phyloP scores from a whole-genome alignment of 192 early-diverging fungal genomes.

The Diversispora eburnea region DNA sequence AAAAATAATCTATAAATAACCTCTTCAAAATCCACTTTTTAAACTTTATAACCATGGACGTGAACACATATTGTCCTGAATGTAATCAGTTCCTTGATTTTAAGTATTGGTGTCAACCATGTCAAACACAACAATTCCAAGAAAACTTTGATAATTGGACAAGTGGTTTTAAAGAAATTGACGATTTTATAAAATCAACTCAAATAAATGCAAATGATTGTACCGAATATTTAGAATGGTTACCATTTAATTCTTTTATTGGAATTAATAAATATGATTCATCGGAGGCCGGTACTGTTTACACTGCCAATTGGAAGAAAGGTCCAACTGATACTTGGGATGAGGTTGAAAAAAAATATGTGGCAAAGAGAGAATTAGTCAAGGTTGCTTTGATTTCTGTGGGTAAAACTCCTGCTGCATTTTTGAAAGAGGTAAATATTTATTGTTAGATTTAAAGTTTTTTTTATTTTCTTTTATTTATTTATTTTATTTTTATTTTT shows the following conservation, averaged over 20 bases:
- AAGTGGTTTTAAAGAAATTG: constrained; percentile 16
- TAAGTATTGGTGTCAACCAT: constrained; percentile 19
- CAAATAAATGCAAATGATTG: neutral
- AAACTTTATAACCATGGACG: no score
- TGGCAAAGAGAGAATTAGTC: neutral
- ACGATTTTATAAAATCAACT: constrained; percentile 12
- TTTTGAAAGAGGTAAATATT: constrained; percentile 20
- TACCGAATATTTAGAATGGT: constrained; percentile 13
- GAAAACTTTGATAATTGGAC: constrained; percentile 13
- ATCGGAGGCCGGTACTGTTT: neutral
- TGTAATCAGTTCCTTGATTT: neutral
- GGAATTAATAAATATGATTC: neutral
- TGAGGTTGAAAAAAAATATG: neutral
- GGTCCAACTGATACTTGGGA: constrained; percentile 4
- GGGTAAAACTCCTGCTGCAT: neutral
- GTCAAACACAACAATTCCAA: constrained; percentile 9
- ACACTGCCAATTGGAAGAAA: constrained; percentile 12
- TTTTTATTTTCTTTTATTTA: neutral
- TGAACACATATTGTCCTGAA: no score
- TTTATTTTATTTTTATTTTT: neutral
- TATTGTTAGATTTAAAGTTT: neutral
- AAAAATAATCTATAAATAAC: no score
- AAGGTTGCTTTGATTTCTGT: constrained; percentile 19
- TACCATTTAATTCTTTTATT: constrained; percentile 18
- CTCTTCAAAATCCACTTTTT: no score